Evolutionary conservation across 441 rosid genomes (phyloP), one percentile per base, ranked within the genome.

Genomic region (Gossypium aridum): DNA sequence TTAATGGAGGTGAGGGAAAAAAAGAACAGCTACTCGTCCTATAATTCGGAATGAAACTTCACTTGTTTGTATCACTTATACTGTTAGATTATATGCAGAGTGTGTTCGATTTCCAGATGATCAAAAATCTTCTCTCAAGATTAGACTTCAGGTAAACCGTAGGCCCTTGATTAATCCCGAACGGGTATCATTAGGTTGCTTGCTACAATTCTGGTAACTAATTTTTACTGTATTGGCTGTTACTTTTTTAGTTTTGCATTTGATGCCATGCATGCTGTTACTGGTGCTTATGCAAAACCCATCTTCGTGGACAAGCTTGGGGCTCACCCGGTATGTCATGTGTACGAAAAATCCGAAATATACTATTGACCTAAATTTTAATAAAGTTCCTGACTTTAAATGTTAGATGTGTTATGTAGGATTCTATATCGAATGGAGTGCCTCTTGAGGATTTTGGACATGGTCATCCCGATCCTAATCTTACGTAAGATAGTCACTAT

Each of bases 391-490:
- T 76, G 77, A 81, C 60, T 19, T 51, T 57, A 80, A 65, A 80
- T 82, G 37, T 73, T 78, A 74, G 73, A 61, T 49, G 34, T 72
- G 37, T 70, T 67, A 43, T 83, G 78, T 72, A 93, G 99, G 97
- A 90, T 80, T 93, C 98, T 72, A 91, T 96, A 80, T 75, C 75
- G 68, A 93, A 91, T 72, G 98, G 97, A 79, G 91, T 89, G 71
- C 98, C 99, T 73, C 78, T 87, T 23, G 97, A 91, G 86, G 99
- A 93, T 87, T 96, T 93, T 87, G 97, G 97, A 57, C 98, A 88
- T 83, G 97, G 99, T 71, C 98, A 93, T 87, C 99, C 99, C 14
- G 97, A 93, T 83, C 99, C 97, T 74, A 96, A 96, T 84, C 95
- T 96, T 61, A 91, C 94, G 94, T 93, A 85, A 88, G 96, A 73